Conservation (phyloP, 1,284 basidiomycete species). For the Microbotryum saponariae region DNA sequence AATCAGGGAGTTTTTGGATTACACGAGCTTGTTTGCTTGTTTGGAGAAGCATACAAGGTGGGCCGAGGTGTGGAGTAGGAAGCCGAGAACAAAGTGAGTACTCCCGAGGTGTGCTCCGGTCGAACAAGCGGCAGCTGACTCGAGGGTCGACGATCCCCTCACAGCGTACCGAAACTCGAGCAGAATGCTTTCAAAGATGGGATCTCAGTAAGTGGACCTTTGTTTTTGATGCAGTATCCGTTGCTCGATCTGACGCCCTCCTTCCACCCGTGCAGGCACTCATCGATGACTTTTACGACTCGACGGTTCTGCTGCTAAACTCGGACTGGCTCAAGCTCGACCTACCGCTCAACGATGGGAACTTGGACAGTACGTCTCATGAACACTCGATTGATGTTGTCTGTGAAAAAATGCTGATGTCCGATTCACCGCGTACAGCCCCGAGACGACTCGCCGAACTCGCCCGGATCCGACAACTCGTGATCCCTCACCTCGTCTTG, state of each 20-base stretch:
- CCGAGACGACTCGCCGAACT: constrained; percentile 62
- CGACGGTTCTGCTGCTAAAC: constrained; percentile 44
- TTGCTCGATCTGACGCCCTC: not conserved
- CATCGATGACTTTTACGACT: constrained; percentile 42
- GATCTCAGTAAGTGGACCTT: constrained; percentile 1
- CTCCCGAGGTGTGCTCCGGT: constrained; percentile 24
- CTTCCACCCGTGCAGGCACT: constrained; percentile 20
- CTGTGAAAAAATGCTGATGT: not conserved
- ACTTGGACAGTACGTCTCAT: constrained; percentile 7
- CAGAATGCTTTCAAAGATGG: constrained; percentile 14
- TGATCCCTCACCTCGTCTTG: constrained; percentile 82
- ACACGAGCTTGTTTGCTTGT: constrained; percentile 45
- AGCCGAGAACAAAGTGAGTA: constrained; percentile 40
- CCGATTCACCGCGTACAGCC: constrained; percentile 38
- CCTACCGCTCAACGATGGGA: constrained; percentile 2
- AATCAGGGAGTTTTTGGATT: constrained; percentile 38
- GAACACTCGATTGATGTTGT: too few species aligned
- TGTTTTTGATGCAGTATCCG: not conserved
- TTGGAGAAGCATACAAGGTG: constrained; percentile 29
- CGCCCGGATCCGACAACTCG: constrained; percentile 72
- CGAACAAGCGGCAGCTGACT: not conserved
- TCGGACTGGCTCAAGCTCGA: constrained; percentile 48
- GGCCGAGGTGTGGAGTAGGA: constrained; percentile 43
- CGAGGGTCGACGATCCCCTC: too few species aligned
- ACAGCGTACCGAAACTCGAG: constrained; percentile 16